Evolutionary conservation across 225 moss, liverwort and hornwort species (phyloP), one percentile per base, ranked within the genome.

Genomic region (Ulota crispa): DNA sequence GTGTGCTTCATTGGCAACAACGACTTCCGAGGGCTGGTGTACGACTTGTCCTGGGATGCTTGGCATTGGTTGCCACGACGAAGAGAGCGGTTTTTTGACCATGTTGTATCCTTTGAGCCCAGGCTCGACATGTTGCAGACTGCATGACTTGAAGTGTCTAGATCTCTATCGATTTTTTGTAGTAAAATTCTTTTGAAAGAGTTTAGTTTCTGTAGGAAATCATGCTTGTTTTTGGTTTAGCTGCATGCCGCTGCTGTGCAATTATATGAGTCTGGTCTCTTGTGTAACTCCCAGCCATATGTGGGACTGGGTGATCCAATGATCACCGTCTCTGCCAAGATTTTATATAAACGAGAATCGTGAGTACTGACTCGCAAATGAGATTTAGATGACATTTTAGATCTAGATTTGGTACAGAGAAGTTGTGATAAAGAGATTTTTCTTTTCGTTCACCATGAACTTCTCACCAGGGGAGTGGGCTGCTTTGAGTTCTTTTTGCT

Each of bases 11-110:
- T 89, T 63, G 87, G 87, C 60, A 87, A 85, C 75, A 81, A 89
- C n/a, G 89, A 89, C 74, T 89, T 89, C 43, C 87, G 89, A 18
- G 89, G 89, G 8, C 76, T 87, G n/a, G 87, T 89, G 16, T 89
- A 89, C 78, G 89, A 87, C 81, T 83, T 89, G 81, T 53, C 62
- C 3, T 45, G 75, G 75, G 85, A 87, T 70, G 85, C 83, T 20
- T 89, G 89, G 89, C 85, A 87, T 34, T 89, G 89, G 89, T 52
- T 89, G 85, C 87, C 89, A 16, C 85, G 87, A 2, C 83, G 89
- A 0, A 53, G 80, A 31, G 89, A 89, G 72, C 87, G 87, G 0
- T 89, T 85, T 67, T 89, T 87, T 24, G 89, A 89, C 45, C 85
- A 87, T 63, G 87, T 89, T 12, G 60, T 87, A 61, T 85, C 89